A percentile compares a stretch with the other conserved stretches of the same genome.
These are phyloP conservation scores for Hyaloscypha variabilis DNA, from an alignment of 495 filamentous ascomycete genomes.

Conservation along the genomic window DNA sequence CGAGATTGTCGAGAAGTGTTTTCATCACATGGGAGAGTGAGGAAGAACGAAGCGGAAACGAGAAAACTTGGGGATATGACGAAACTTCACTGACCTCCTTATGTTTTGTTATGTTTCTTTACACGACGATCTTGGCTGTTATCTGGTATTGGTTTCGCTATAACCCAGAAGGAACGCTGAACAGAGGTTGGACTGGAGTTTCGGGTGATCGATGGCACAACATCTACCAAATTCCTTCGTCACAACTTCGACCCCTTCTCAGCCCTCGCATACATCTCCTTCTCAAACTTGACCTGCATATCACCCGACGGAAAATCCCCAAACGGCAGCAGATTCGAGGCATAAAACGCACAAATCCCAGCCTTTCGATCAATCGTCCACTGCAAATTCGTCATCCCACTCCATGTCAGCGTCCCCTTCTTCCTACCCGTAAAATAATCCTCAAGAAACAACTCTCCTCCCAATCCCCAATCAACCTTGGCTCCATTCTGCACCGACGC, in stretches of 20 bases:
- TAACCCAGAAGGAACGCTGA: neutral
- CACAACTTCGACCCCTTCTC: no score
- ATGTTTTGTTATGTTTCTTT: neutral
- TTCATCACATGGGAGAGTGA: neutral
- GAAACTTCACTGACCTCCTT: neutral
- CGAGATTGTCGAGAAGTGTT: neutral
- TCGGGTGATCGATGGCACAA: slow-evolving; percentile 9
- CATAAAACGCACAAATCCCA: slow-evolving; percentile 17
- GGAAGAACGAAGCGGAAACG: neutral
- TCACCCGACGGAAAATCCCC: slow-evolving; percentile 19
- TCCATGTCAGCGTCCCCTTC: slow-evolving; percentile 27
- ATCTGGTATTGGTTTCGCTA: neutral
- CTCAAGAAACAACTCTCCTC: slow-evolving; percentile 35
- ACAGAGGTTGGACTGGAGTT: slow-evolving; percentile 11
- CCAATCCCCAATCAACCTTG: slow-evolving; percentile 36
- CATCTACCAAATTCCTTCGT: no score
- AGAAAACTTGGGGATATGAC: neutral
- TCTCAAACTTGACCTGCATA: slow-evolving; percentile 16
- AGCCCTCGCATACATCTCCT: slow-evolving; percentile 14
- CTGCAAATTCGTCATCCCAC: slow-evolving; percentile 25
- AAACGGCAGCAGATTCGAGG: slow-evolving; percentile 20
- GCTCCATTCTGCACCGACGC: slow-evolving; percentile 11
- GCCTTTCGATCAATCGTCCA: slow-evolving; percentile 24
- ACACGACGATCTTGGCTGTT: neutral
- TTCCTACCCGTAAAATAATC: slow-evolving; percentile 32